phyloP scores from a whole-genome alignment of 2,329 filamentous ascomycete species.

The Cladosporium sp. region DNA sequence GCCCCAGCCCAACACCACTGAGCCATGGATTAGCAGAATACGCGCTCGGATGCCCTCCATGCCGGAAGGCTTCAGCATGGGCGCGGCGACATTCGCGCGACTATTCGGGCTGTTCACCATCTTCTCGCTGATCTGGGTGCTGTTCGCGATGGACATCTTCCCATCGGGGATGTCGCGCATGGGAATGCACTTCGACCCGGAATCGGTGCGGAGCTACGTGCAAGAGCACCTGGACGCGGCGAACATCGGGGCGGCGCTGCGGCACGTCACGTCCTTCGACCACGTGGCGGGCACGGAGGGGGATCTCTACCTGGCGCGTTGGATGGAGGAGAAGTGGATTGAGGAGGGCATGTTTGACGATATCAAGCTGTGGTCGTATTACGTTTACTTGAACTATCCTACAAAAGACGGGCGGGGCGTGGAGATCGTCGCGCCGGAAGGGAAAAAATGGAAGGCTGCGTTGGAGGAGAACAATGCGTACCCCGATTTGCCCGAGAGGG shows the following conservation, averaged over 20 bases:
- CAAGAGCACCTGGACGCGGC: conserved; percentile 67
- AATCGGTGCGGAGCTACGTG: conserved; percentile 72
- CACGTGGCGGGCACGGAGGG: conserved; percentile 95
- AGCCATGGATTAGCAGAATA: conserved; percentile 1
- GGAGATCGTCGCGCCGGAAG: conserved; percentile 69
- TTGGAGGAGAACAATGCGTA: conserved; percentile 78
- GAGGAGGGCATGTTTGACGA: conserved; percentile 64
- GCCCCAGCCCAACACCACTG: not conserved
- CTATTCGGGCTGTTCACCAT: conserved; percentile 72
- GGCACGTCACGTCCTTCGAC: conserved; percentile 76
- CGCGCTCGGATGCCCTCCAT: conserved; percentile 21
- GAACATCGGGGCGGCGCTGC: conserved; percentile 61
- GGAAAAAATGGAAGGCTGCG: conserved; percentile 67
- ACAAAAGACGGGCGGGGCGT: conserved; percentile 71
- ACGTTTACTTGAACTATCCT: conserved; percentile 90
- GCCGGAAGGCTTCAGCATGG: conserved; percentile 47
- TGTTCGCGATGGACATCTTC: conserved; percentile 84
- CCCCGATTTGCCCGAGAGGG: conserved; percentile 52
- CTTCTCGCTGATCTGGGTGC: conserved; percentile 71
- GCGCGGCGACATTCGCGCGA: conserved; percentile 67
- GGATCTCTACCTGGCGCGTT: conserved; percentile 79
- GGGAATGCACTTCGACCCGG: conserved; percentile 74
- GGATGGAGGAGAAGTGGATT: conserved; percentile 74
- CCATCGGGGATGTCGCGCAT: conserved; percentile 60
- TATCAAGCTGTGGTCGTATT: conserved; percentile 65